Percentiles rank a stretch among this genome's conserved stretches.
Conservation (phyloP, 768 basidiomycete genomes). For the Mycena kentingensis region DNA sequence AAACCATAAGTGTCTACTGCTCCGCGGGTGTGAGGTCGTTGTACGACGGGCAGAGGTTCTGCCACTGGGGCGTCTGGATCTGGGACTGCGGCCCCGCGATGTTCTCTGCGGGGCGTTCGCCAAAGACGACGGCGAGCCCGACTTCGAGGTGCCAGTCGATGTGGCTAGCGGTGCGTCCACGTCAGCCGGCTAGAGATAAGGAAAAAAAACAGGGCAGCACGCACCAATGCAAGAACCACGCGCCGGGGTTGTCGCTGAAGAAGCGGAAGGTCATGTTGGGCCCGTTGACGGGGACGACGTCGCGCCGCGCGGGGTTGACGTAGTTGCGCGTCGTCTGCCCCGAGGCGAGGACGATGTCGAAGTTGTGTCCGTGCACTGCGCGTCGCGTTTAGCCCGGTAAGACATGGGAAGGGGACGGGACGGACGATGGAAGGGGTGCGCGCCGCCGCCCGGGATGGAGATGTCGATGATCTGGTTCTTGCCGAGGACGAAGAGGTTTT, state of each 20-base stretch:
- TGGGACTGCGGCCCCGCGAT: slow-evolving; percentile 10
- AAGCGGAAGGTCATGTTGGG: slow-evolving; percentile 8
- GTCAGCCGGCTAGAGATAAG: not conserved
- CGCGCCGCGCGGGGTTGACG: slow-evolving; percentile 30
- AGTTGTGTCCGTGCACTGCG: slow-evolving; percentile 27
- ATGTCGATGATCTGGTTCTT: slow-evolving; percentile 27
- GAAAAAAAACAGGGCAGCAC: not conserved
- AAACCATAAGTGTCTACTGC: too few species aligned
- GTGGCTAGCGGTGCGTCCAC: slow-evolving; percentile 2
- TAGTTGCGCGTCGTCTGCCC: slow-evolving; percentile 23
- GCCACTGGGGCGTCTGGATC: slow-evolving; percentile 6
- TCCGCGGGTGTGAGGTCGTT: slow-evolving; percentile 8
- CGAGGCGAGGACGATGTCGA: slow-evolving; percentile 26
- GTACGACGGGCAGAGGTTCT: slow-evolving; percentile 10
- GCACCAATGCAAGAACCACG: slow-evolving; percentile 47
- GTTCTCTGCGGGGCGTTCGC: slow-evolving; percentile 8
- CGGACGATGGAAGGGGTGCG: slow-evolving; percentile 17
- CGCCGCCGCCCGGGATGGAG: slow-evolving; percentile 27
- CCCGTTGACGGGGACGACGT: slow-evolving; percentile 24
- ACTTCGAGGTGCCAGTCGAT: slow-evolving; percentile 9
- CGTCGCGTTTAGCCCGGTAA: not conserved
- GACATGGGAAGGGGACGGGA: not conserved
- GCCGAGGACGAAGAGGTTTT: slow-evolving; percentile 25
- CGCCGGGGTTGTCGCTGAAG: slow-evolving; percentile 60
- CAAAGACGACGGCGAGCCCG: slow-evolving; percentile 23